These are phyloP conservation scores for Didymella segeticola DNA, from an alignment of 2,329 filamentous ascomycete species.

Conservation along the genomic window DNA sequence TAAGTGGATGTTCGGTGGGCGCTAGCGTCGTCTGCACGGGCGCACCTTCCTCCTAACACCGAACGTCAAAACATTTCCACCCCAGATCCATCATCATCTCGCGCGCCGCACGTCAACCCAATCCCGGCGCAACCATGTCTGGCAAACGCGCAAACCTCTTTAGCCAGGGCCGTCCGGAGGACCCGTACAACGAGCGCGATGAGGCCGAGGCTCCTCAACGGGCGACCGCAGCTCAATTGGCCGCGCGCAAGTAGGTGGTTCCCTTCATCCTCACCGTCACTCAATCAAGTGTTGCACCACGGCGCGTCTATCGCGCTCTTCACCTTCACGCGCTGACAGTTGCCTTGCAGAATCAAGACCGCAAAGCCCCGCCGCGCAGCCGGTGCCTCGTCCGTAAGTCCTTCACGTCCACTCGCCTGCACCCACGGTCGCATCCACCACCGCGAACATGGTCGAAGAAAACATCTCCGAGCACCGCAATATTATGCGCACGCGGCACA, in stretches of 20 bases:
- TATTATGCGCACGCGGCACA: constrained; percentile 16
- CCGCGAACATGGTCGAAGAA: constrained; percentile 9
- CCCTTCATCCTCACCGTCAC: constrained; percentile 16
- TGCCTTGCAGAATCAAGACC: constrained; percentile 34
- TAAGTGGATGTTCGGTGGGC: constrained; percentile 1
- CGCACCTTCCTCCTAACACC: constrained; percentile 7
- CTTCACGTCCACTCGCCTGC: constrained; percentile 3
- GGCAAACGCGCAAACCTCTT: constrained; percentile 38
- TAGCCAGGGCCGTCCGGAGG: constrained; percentile 37
- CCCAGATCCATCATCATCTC: constrained; percentile 12
- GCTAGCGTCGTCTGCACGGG: constrained; percentile 9
- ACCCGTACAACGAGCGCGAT: constrained; percentile 36
- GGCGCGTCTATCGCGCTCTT: background rate
- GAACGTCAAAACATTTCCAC: constrained; percentile 17
- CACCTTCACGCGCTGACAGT: constrained; percentile 23
- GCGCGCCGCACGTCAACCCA: constrained; percentile 17
- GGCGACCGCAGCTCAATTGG: constrained; percentile 63
- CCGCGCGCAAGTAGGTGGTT: constrained; percentile 63
- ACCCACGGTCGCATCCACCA: constrained; percentile 2
- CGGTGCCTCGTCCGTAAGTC: constrained; percentile 38
- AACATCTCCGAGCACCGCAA: constrained; percentile 17
- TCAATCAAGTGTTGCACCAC: constrained; percentile 1
- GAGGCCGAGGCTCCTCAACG: constrained; percentile 55
- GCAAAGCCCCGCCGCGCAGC: constrained; percentile 34
- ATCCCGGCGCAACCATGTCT: constrained; percentile 34